Base-by-base conservation (phyloP, 495 filamentous ascomycete species). In the Penicillium crystallinum region DNA sequence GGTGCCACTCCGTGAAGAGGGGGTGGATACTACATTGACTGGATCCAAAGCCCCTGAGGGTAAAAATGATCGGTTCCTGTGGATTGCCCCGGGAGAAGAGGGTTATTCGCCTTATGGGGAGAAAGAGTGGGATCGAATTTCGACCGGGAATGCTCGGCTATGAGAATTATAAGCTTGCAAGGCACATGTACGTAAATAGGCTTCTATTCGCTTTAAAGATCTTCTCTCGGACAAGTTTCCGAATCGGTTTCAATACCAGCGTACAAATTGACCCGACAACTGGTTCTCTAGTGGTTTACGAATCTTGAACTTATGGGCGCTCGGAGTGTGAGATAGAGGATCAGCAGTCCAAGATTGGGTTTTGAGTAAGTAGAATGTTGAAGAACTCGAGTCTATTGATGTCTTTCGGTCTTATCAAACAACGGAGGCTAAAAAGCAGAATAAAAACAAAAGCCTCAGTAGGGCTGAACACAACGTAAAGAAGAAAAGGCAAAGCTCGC, bases 1-100 rank as follows among this genome's bases (percentile, higher is more conserved):
- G 68, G 80, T 84, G 6, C 81, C 82, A 1, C 72, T 91, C 23
- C 76, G 86, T 52, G 78, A 82, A 34, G 85, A 90, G 58, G 87
- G 88, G 0, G 79, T 89, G 7, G 81, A 89, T 61, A 83, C 82
- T 12, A 70, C 64, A 0, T 56, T 68, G 23, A 58, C 64, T 15
- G 76, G 76, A 5, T 68, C 56, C 2, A 83, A 84, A 67, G 80
- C 77, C 0, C 56, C 63, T 5, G 59, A 65, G 5, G 75, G 77
- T 0, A 72, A 80, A 49, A 65, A 69, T 30, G 67, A 80, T 64
- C 46, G 55, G 18, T 64, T 87, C 14, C 69, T 80, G 21, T 87
- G 83, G 83, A 63, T 85, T 42, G 56, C 67, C 17, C 68, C 78
- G 3, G 73, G 72, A 2, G 75, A 71, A 2, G 76, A 77, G 22